Evolutionary conservation across 495 filamentous ascomycete genomes (phyloP).

Genomic region (Aspergillus mulundensis): DNA sequence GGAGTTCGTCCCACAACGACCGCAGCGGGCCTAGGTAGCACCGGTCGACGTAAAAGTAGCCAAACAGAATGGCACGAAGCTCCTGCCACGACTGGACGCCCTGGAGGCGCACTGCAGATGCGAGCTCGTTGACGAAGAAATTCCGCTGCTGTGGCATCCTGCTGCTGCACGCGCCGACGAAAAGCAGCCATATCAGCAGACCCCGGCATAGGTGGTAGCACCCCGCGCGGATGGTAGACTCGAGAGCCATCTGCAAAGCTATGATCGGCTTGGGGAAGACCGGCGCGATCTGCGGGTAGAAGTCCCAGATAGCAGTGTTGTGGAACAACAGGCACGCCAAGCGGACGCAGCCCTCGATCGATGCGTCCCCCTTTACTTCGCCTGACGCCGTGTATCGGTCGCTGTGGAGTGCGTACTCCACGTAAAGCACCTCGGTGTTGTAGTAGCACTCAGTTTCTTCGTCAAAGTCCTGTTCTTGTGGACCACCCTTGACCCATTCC

Average conservation of each 20-base stretch:
- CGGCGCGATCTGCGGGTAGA: constrained; percentile 39
- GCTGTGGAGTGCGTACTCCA: constrained; percentile 40
- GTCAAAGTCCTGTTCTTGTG: constrained; percentile 31
- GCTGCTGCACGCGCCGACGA: constrained; percentile 39
- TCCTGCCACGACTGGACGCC: constrained; percentile 39
- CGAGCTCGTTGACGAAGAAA: constrained; percentile 39
- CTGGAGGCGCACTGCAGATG: constrained; percentile 25
- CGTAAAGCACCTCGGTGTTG: constrained; percentile 43
- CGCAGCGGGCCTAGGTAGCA: constrained; percentile 31
- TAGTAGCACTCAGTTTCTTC: constrained; percentile 44
- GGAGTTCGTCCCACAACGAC: constrained; percentile 39
- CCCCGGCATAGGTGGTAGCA: constrained; percentile 36
- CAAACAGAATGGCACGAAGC: constrained; percentile 29
- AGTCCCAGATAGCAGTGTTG: constrained; percentile 45
- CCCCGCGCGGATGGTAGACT: constrained; percentile 32
- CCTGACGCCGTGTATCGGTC: constrained; percentile 59
- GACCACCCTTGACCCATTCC: constrained; percentile 38
- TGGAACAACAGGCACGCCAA: constrained; percentile 44
- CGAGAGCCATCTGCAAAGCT: constrained; percentile 35
- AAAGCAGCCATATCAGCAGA: constrained; percentile 41
- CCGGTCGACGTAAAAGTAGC: constrained; percentile 43
- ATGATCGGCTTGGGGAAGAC: constrained; percentile 39
- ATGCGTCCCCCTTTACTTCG: constrained; percentile 51
- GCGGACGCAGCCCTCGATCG: constrained; percentile 42
- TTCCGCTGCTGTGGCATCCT: constrained; percentile 24